These are phyloP conservation scores for Fusarium gaditjirri DNA, from an alignment of 2,329 filamentous ascomycete species.

Conservation along the genomic window DNA sequence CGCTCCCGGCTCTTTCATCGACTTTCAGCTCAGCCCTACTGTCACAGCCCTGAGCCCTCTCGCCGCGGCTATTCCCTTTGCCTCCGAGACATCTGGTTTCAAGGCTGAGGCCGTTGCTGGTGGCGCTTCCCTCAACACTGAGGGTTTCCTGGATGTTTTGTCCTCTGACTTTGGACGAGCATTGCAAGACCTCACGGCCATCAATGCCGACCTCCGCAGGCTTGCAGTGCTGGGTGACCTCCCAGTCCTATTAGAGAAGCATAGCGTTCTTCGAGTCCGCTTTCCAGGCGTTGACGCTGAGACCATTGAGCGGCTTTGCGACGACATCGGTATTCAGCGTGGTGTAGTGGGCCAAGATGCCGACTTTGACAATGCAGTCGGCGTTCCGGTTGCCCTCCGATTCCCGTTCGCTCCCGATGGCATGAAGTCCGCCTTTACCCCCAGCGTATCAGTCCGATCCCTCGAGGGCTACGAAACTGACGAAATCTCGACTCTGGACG, in stretches of 20 bases:
- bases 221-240: constrained; percentile 84
- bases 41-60: constrained; percentile 87
- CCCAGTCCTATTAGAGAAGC: constrained; percentile 77
- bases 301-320: constrained; percentile 83
- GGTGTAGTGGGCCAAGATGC: constrained; percentile 82
- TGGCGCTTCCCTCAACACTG: constrained; percentile 76
- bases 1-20: constrained; percentile 81
- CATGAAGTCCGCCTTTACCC: constrained; percentile 55
- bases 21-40: constrained; percentile 89
- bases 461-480: constrained; percentile 55
- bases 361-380: constrained; percentile 75
- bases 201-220: constrained; percentile 83
- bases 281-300: constrained; percentile 91
- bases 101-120: constrained; percentile 54
- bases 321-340: constrained; percentile 85
- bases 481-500: constrained; percentile 49
- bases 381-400: constrained; percentile 77
- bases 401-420: constrained; percentile 84
- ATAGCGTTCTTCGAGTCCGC: constrained; percentile 77
- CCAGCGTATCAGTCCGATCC: constrained; percentile 61
- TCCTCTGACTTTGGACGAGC: constrained; percentile 89
- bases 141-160: constrained; percentile 85
- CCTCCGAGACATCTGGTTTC: constrained; percentile 56
- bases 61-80: constrained; percentile 62
- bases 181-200: constrained; percentile 81